phyloP scores from a whole-genome alignment of 805 yeast species.

The Saccharomycopsis sp. region DNA sequence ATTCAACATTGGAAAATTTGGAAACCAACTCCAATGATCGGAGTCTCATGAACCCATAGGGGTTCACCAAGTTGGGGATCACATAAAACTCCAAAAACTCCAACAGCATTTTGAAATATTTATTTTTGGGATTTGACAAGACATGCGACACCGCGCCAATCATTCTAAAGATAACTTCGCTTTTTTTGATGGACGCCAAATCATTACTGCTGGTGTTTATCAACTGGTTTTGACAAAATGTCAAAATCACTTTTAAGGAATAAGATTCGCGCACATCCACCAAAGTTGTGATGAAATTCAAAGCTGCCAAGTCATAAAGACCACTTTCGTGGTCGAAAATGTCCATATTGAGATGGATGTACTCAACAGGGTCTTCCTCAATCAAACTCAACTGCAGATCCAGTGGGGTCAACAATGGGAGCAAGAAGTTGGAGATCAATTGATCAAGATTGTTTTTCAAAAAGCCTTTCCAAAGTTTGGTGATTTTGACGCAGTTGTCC shows the following conservation, averaged over 20 bases:
- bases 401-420: constrained; percentile 65
- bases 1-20: constrained; percentile 54
- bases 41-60: constrained; percentile 62
- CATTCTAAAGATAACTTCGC: constrained; percentile 73
- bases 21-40: constrained; percentile 60
- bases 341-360: constrained; percentile 65
- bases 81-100: constrained; percentile 52
- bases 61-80: constrained; percentile 61
- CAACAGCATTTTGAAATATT: constrained; percentile 46
- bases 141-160: constrained; percentile 64
- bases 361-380: constrained; percentile 84
- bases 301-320: constrained; percentile 61
- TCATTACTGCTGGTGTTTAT: constrained; percentile 28
- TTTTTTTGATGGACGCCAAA: constrained; percentile 49
- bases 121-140: constrained; percentile 45
- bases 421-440: constrained; percentile 61
- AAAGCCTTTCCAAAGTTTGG: constrained; percentile 49
- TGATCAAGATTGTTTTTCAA: constrained; percentile 58
- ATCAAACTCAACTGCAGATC: constrained; percentile 62
- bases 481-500: constrained; percentile 52
- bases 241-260: constrained; percentile 51
- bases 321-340: constrained; percentile 49
- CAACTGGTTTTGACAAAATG: constrained; percentile 48
- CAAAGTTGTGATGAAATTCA: constrained; percentile 61
- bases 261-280: constrained; percentile 56